phyloP scores from a whole-genome alignment of 1,284 basidiomycete species.

The Cryptococcus jaspeensis region DNA sequence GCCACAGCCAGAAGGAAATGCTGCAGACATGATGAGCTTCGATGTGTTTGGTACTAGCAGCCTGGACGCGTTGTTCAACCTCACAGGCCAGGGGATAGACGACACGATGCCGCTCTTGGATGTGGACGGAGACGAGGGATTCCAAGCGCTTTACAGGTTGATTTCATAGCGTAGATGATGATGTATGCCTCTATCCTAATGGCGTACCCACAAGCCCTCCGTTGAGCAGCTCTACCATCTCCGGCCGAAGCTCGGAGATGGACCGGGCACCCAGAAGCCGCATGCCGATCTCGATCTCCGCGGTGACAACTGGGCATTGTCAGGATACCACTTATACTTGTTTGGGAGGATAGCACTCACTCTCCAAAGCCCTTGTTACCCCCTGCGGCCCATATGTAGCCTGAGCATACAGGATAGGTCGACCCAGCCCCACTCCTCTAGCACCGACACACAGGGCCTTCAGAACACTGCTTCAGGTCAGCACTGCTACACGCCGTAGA shows the following conservation, averaged over 20 bases:
- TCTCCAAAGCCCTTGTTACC: constrained; percentile 32
- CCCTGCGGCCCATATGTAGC: constrained; percentile 48
- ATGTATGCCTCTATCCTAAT: neutral
- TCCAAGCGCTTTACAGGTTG: constrained; percentile 3
- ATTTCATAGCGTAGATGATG: neutral
- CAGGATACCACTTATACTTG: too few species aligned
- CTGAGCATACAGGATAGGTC: constrained; percentile 37
- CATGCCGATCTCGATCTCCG: constrained; percentile 24
- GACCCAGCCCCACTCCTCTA: constrained; percentile 49
- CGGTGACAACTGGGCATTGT: constrained; percentile 25
- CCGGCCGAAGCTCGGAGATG: constrained; percentile 27
- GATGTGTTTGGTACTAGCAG: neutral
- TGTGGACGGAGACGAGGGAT: constrained; percentile 1
- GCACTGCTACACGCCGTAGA: neutral
- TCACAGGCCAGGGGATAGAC: neutral
- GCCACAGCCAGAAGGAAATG: too few species aligned
- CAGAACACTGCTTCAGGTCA: constrained; percentile 29
- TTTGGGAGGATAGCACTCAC: too few species aligned
- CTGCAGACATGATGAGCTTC: too few species aligned
- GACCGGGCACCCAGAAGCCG: constrained; percentile 20
- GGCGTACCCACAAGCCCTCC: constrained; percentile 3
- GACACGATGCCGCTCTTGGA: neutral
- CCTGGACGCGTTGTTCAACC: neutral
- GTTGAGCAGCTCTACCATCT: constrained; percentile 20
- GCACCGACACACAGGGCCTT: constrained; percentile 53